phyloP scores from a whole-genome alignment of 2,329 filamentous ascomycete genomes.

The Neocucurbitaria cava region DNA sequence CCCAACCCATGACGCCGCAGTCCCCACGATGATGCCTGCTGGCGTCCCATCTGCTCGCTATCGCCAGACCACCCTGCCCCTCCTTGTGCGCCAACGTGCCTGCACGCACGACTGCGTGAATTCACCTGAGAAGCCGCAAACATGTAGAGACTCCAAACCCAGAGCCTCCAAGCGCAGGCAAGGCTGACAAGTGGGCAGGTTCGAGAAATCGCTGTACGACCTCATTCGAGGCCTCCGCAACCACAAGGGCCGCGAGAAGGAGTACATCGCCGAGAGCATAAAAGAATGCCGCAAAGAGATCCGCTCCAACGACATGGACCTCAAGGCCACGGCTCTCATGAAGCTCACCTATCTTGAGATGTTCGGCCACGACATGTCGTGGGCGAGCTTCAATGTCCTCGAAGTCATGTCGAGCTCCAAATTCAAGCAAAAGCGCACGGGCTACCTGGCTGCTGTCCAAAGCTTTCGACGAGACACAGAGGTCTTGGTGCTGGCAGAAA shows the following conservation, averaged over 20 bases:
- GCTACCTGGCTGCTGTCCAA: constrained; percentile 93
- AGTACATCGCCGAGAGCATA: constrained; percentile 91
- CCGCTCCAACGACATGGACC: constrained; percentile 91
- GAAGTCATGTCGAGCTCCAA: constrained; percentile 98
- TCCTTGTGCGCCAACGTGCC: constrained; percentile 26
- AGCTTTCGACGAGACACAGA: constrained; percentile 96
- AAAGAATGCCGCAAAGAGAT: constrained; percentile 97
- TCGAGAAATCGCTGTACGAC: constrained; percentile 98
- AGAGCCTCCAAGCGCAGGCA: neutral
- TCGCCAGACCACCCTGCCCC: constrained; percentile 40
- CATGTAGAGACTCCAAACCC: constrained; percentile 24
- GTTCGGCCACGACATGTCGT: constrained; percentile 99
- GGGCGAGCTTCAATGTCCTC: constrained; percentile 97
- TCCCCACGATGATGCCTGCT: constrained; percentile 43
- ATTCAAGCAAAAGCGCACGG: constrained; percentile 92
- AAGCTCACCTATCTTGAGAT: constrained; percentile 98
- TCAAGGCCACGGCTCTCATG: constrained; percentile 93
- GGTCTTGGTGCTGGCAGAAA: constrained; percentile 96
- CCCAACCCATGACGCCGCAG: constrained; percentile 20
- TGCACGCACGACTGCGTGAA: constrained; percentile 25
- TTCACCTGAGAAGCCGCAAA: constrained; percentile 22
- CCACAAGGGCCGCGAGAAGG: constrained; percentile 92
- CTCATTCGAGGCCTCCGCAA: constrained; percentile 95
- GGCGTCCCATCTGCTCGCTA: constrained; percentile 26
- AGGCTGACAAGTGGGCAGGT: constrained; percentile 66